Evolutionary conservation across 2,329 filamentous ascomycete species (phyloP).

Genomic region (Metarhizium album): DNA sequence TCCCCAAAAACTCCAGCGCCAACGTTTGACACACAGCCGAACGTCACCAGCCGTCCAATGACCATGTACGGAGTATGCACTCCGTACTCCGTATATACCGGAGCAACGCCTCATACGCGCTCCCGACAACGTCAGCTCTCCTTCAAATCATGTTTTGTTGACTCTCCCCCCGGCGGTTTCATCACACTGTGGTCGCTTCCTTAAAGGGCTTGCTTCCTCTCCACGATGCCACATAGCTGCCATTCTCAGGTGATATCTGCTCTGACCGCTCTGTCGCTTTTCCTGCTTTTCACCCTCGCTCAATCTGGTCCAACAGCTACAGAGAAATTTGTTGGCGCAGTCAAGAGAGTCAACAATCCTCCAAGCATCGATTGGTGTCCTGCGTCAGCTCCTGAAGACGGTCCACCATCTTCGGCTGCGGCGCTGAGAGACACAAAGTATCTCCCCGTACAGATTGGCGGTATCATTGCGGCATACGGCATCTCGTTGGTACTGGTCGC

Average conservation of each 20-base stretch:
- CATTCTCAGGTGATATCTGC: constrained; percentile 15
- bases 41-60: constrained; percentile 39
- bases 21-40: constrained; percentile 28
- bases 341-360: constrained; percentile 19
- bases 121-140: constrained; percentile 31
- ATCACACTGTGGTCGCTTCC: constrained; percentile 22
- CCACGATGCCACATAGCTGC: constrained; percentile 32
- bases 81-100: no score
- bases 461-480: constrained; percentile 75
- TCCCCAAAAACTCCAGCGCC: constrained; percentile 10
- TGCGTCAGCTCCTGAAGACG: constrained; percentile 49
- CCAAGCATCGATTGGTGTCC: constrained; percentile 33
- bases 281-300: constrained; percentile 17
- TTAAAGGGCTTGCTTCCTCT: constrained; percentile 19
- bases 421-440: constrained; percentile 51
- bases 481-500: constrained; percentile 66
- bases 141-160: constrained; percentile 40
- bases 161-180: constrained; percentile 32
- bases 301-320: constrained; percentile 10
- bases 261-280: constrained; percentile 17
- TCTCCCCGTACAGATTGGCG: constrained; percentile 73
- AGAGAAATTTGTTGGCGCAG: constrained; percentile 7
- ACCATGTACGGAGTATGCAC: no score
- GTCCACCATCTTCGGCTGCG: constrained; percentile 45
- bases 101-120: constrained; percentile 29